Conservation (phyloP, 2,329 filamentous ascomycete genomes). For the Penicillium decumbens region DNA sequence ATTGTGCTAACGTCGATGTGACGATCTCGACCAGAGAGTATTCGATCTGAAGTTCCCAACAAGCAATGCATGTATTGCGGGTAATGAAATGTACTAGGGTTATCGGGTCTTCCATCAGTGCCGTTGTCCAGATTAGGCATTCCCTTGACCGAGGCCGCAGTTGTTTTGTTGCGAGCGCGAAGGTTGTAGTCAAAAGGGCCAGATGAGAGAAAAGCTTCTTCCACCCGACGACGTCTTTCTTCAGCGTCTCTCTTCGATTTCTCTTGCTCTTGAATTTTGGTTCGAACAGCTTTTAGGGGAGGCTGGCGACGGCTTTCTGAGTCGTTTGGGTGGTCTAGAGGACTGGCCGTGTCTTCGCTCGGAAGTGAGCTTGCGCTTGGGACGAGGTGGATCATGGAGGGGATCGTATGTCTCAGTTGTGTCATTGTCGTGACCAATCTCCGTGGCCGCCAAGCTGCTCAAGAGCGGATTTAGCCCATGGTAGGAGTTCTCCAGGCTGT, state of each 20-base stretch:
- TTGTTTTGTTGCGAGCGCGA: neutral
- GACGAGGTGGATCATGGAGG: neutral
- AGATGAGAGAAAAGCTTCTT: neutral
- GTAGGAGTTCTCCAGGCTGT: too few relatives aligned
- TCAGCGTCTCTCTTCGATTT: neutral
- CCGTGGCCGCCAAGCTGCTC: too few relatives aligned
- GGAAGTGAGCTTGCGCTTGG: neutral
- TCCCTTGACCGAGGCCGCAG: neutral
- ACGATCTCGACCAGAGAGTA: slow-evolving; percentile 40
- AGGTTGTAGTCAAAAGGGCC: neutral
- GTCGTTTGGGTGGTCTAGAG: neutral
- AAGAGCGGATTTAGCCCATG: too few relatives aligned
- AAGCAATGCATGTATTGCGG: slow-evolving; percentile 32
- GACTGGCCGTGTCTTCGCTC: neutral
- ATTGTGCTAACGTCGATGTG: too few relatives aligned
- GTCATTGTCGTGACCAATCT: too few relatives aligned
- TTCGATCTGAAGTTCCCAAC: slow-evolving; percentile 23
- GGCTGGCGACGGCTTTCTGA: neutral
- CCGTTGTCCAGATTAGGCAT: neutral
- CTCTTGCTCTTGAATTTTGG: neutral
- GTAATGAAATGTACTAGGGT: neutral
- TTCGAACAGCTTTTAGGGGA: neutral
- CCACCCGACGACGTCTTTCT: neutral
- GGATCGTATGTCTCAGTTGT: neutral
- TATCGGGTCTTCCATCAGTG: neutral